Base-by-base conservation (phyloP, 228 moss, liverwort and hornwort species). In the Sphagnum magellanicum region DNA sequence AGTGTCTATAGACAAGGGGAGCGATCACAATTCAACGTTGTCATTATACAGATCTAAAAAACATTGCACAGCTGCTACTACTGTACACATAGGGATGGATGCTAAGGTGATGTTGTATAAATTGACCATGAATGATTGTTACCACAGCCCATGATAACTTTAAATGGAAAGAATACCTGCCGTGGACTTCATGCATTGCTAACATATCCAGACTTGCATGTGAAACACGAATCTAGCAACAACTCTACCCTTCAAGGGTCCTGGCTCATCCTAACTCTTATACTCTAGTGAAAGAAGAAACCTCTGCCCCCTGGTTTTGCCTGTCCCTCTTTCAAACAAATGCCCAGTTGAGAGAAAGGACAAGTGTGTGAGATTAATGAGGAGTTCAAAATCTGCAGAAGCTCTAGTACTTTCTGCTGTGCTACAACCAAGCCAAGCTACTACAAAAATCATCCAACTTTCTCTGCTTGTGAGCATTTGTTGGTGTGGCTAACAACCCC, bases 71-170 rank as follows among this genome's bases (percentile, higher is more conserved):
- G 32, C 32, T 32, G 32, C 32, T 32, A 32, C 32, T 77, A 77
- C 51, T 64, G 71, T 70, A 67, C 83, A 83, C 79, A 77, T 77
- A 74, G 83, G 74, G 76, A 79, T 76, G 74, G 77, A 82, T 82
- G 74, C 71, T 79, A 73, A 65, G 73, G 74, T 73, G 65, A 59
- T 1, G 68, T 67, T 53, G 73, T 13, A 55, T 61, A 72, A 50
- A 71, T 73, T 48, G 74, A 53, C 67, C 63, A 64, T 68, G 59
- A 13, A 63, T 8, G 64, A 48, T 32, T 32, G 51, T 62, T 51
- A 69, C 50, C 46, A 14, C 49, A 9, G 46, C 61, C 65, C 72
- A 61, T 8, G 4, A 32, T 32, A 32, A 32, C 50, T 59, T 63
- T 57, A 50, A 46, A 46, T 8, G 53, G 6, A 10, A 49, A 48